phyloP scores from a whole-genome alignment of 2,329 filamentous ascomycete genomes.

The Truncatella angustata region DNA sequence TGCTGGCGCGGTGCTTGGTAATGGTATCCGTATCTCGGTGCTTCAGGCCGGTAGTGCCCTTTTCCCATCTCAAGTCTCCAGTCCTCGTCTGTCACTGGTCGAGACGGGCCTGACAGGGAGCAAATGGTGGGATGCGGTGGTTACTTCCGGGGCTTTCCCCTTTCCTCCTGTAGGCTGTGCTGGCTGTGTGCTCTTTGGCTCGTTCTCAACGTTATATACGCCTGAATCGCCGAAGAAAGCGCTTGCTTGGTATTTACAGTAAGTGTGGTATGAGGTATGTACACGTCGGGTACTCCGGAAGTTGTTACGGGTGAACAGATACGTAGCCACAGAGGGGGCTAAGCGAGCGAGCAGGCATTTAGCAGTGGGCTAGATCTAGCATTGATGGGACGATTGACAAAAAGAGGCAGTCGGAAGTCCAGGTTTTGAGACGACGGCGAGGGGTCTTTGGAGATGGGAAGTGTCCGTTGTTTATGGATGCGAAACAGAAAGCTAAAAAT shows the following conservation, averaged over 20 bases:
- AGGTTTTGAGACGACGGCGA: no score
- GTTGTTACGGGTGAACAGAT: constrained; percentile 2
- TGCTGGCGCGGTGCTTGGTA: constrained; percentile 8
- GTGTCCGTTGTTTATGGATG: no score
- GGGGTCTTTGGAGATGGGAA: no score
- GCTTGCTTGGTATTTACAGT: no score
- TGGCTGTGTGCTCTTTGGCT: no score
- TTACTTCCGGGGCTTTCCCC: constrained; percentile 2
- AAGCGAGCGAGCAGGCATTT: constrained; percentile 3
- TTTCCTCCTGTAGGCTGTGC: no score
- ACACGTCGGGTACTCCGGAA: constrained; percentile 7
- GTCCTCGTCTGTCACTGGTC: not conserved
- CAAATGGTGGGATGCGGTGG: not conserved
- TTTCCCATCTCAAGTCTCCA: not conserved
- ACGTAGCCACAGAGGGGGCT: no score
- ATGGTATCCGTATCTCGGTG: constrained; percentile 4
- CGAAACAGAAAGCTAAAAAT: no score
- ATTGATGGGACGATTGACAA: not conserved
- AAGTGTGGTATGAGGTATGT: no score
- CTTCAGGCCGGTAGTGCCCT: constrained; percentile 5
- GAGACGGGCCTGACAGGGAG: not conserved
- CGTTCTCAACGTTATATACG: no score
- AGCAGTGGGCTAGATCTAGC: not conserved
- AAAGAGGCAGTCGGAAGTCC: no score
- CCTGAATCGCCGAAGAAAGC: no score